Evolutionary conservation across 2,329 filamentous ascomycete genomes (phyloP), one percentile per base, ranked within the genome.

Genomic region (Aspergillus luchuensis): DNA sequence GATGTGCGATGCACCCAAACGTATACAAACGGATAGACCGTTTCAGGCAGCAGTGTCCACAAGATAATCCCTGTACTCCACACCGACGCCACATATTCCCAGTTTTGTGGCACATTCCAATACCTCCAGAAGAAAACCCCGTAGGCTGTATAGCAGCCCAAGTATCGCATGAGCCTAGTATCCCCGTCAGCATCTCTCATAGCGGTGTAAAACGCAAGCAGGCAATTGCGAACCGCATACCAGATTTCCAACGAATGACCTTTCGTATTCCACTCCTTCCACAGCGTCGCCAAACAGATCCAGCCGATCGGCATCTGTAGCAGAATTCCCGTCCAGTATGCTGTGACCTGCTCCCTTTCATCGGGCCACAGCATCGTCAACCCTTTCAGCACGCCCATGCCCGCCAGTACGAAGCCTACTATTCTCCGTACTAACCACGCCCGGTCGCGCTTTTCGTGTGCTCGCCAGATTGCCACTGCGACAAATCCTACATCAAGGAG

Each of bases 101-200:
- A 68, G 5, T 68, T 68, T 50, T 64, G 53, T 5, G 66, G 66
- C 2, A 68, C 52, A 33, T 68, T 67, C 25, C 61, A 57, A 48
- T 68, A 68, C 1, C 65, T 54, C 66, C 66, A 67, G 55, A 64
- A 52, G 19, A 68, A 68, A 10, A 68, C 65, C 2, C 63, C 66
- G 36, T 68, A 68, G 3, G 66, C 66, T 2, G 62, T 57, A 30
- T 56, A 66, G 43, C 66, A 68, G 38, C 66, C 65, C 30, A 67
- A 36, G 28, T 68, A 68, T 5, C 63, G 60, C 8, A 62, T 63
- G 1, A 68, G 17, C 66, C 66, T 67, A 8, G 5, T 30, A 11
- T 15, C 33, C 33, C 10, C 4, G 25, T 15, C 15, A 8, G 45
- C 62, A 19, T 65, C 59, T 41, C 3, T 21, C 1, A n/a, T 19